A percentile compares a stretch with the other conserved stretches of the same genome.
phyloP scores from a whole-genome alignment of 1,284 basidiomycete species.

The Ceratobasidium sp. region DNA sequence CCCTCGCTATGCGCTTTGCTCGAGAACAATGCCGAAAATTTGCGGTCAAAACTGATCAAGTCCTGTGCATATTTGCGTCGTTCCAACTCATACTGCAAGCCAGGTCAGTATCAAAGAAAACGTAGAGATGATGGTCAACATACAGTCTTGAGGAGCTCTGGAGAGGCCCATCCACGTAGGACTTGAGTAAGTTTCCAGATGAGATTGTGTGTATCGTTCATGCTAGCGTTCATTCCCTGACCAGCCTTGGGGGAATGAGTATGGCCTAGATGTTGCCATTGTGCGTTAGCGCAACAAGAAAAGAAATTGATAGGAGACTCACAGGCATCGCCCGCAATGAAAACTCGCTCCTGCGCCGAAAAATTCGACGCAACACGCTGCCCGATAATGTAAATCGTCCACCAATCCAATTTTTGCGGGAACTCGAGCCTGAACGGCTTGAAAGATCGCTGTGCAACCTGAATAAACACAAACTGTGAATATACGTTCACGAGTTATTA shows the following conservation, averaged over 20 bases:
- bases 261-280: conserved; percentile 61
- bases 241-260: conserved; percentile 85
- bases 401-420: conserved; percentile 78
- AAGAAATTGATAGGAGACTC: background rate
- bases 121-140: conserved; percentile 55
- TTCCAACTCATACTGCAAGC: conserved; percentile 76
- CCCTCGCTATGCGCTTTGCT: conserved; percentile 75
- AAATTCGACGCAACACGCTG: conserved; percentile 82
- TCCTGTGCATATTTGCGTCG: conserved; percentile 82
- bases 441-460: conserved; percentile 75
- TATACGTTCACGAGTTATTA: background rate
- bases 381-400: conserved; percentile 84
- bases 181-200: conserved; percentile 85
- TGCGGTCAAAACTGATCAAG: conserved; percentile 84
- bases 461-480: background rate
- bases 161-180: conserved; percentile 76
- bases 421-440: conserved; percentile 75
- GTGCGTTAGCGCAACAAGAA: background rate
- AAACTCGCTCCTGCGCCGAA: conserved; percentile 76
- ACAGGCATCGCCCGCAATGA: conserved; percentile 85
- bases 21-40: conserved; percentile 81
- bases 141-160: conserved; percentile 79
- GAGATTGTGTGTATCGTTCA: conserved; percentile 89
- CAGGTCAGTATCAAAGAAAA: conserved; percentile 14
- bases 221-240: conserved; percentile 81